Evolutionary conservation across 257 asterid species (phyloP).

Genomic region (Primulina tabacum): DNA sequence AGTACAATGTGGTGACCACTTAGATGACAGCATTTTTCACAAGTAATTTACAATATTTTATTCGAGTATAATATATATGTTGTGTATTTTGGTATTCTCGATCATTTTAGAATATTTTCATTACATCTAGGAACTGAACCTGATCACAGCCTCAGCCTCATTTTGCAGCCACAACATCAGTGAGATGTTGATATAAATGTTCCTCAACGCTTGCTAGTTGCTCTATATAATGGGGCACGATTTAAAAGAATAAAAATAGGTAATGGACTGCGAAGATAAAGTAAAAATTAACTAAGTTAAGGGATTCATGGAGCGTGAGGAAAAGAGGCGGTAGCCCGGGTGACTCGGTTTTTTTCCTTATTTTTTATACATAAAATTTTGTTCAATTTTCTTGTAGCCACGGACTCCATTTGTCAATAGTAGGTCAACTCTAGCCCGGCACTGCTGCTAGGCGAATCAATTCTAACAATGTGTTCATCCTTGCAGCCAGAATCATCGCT

Average conservation of each 20-base stretch:
- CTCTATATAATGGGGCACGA: too few species aligned
- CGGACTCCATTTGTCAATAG: too few species aligned
- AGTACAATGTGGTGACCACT: too few species aligned
- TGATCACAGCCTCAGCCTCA: background rate
- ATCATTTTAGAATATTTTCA: background rate
- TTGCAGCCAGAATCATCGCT: conserved; percentile 89
- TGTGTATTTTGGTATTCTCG: background rate
- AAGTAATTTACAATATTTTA: too few species aligned
- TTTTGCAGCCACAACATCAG: background rate
- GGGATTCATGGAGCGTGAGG: conserved; percentile 35
- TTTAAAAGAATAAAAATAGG: too few species aligned
- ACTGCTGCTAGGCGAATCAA: conserved; percentile 66
- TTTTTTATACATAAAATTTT: too few species aligned
- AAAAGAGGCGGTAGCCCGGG: conserved; percentile 30
- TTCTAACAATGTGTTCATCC: conserved; percentile 72
- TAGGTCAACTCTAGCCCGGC: too few species aligned
- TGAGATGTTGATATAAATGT: background rate
- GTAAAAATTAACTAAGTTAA: too few species aligned
- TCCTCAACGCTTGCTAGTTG: background rate
- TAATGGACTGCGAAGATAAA: too few species aligned
- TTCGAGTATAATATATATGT: background rate
- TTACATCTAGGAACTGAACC: background rate
- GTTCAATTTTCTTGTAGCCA: too few species aligned
- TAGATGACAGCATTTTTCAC: too few species aligned
- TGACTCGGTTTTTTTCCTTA: too few species aligned